Conservation (phyloP, 2,329 filamentous ascomycete genomes). For the Diaporthe ilicicola region DNA sequence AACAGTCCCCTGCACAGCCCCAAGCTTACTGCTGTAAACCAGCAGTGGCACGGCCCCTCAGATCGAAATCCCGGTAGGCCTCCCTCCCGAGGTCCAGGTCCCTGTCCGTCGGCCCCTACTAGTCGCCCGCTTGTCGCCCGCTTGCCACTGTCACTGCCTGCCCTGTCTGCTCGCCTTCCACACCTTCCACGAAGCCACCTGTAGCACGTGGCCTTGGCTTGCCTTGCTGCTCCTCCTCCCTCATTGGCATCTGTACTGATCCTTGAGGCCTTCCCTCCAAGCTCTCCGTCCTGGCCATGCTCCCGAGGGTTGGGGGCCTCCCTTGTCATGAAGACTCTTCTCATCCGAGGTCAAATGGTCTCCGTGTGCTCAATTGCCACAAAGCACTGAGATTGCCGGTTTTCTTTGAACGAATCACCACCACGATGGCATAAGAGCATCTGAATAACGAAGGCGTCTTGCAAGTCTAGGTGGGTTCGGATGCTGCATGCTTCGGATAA, state of each 20-base stretch:
- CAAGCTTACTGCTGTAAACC: constrained; percentile 18
- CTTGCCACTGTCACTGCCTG: not conserved
- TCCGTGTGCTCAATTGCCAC: not conserved
- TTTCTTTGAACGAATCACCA: not conserved
- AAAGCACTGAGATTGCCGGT: not conserved
- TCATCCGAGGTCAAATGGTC: not conserved
- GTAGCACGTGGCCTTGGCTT: not conserved
- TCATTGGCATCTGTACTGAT: not conserved
- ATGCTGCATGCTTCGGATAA: not conserved
- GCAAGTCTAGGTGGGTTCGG: not conserved
- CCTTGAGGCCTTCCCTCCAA: not conserved
- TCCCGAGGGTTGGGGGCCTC: not conserved
- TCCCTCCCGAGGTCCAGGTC: constrained; percentile 7
- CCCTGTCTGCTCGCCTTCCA: not conserved
- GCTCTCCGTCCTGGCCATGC: not conserved
- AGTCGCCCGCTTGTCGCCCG: not conserved
- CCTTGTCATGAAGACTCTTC: not conserved
- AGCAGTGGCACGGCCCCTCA: constrained; percentile 11
- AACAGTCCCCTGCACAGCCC: constrained; percentile 18
- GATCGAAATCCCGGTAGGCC: constrained; percentile 19
- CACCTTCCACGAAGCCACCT: not conserved
- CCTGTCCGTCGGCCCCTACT: constrained; percentile 8
- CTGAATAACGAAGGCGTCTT: not conserved
- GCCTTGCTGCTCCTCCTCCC: not conserved
- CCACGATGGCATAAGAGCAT: not conserved